A percentile compares a stretch with the other conserved stretches of the same genome.
phyloP scores from a whole-genome alignment of 2,329 filamentous ascomycete genomes.

The Leptodontidium sp. region DNA sequence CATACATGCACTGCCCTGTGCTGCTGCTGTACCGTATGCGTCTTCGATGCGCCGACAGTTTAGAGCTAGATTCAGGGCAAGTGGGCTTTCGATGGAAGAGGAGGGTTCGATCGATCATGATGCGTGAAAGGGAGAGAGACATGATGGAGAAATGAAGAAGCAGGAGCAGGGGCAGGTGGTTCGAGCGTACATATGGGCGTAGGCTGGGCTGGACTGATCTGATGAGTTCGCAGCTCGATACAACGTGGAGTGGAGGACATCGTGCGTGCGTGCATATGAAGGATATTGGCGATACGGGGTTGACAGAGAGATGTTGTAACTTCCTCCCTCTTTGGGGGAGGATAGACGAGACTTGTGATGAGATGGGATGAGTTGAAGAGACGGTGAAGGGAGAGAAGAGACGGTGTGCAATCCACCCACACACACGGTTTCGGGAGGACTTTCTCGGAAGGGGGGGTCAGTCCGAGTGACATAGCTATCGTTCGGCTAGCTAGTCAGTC shows the following conservation, averaged over 20 bases:
- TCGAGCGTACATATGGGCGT: slow-evolving; percentile 16
- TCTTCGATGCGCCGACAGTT: background rate
- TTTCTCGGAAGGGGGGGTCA: slow-evolving; percentile 1
- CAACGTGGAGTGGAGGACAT: slow-evolving; percentile 17
- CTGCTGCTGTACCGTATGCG: background rate
- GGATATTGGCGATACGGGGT: slow-evolving; percentile 6
- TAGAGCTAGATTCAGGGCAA: background rate
- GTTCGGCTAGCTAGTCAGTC: background rate
- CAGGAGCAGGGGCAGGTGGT: slow-evolving; percentile 10
- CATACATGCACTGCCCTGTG: background rate
- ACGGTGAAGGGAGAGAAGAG: background rate
- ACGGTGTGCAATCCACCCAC: background rate
- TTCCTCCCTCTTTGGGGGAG: background rate
- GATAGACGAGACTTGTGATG: background rate
- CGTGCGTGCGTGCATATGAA: slow-evolving; percentile 22
- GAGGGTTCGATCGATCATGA: background rate
- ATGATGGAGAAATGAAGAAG: background rate
- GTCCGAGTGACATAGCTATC: background rate
- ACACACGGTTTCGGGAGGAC: background rate
- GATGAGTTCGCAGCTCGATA: slow-evolving; percentile 20
- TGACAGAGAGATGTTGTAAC: background rate
- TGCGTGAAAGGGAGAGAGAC: background rate
- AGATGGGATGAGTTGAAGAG: slow-evolving; percentile 9
- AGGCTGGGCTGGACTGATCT: slow-evolving; percentile 10
- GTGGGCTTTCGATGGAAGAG: background rate